Conservation (phyloP, 768 basidiomycete species). For the Termitomyces heimii region DNA sequence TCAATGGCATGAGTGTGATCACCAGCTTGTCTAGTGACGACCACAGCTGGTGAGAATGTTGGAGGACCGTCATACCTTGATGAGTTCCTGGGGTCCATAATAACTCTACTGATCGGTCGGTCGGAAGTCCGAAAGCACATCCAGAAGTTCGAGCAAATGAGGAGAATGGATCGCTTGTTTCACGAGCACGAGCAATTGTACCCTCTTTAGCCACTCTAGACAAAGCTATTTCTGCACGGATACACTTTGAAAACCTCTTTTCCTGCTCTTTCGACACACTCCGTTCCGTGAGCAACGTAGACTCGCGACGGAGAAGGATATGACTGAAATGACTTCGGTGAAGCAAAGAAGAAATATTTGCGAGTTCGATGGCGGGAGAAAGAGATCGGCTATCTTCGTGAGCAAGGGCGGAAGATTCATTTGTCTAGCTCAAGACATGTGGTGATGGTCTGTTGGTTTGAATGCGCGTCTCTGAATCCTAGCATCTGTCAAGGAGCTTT, state of each 20-base stretch:
- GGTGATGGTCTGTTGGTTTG: conserved; percentile 65
- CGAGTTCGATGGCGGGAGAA: conserved; percentile 78
- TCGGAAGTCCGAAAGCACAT: conserved; percentile 55
- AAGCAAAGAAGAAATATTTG: conserved; percentile 64
- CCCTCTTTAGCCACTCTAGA: conserved; percentile 91
- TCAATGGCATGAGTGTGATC: conserved; percentile 43
- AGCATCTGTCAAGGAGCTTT: conserved; percentile 34
- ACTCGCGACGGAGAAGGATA: conserved; percentile 84
- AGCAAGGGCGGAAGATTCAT: conserved; percentile 78
- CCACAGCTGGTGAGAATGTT: conserved; percentile 69
- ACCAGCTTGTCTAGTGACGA: conserved; percentile 43
- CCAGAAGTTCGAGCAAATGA: conserved; percentile 61
- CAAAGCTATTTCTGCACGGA: conserved; percentile 85
- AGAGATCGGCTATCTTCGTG: conserved; percentile 87
- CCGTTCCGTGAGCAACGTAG: conserved; percentile 83
- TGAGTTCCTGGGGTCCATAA: conserved; percentile 48
- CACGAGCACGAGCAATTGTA: conserved; percentile 55
- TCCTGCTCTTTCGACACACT: conserved; percentile 77
- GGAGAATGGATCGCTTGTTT: conserved; percentile 41
- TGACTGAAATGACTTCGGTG: conserved; percentile 65
- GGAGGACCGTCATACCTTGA: conserved; percentile 39
- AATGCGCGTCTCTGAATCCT: conserved; percentile 1
- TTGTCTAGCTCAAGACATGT: conserved; percentile 88
- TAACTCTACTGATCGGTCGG: conserved; percentile 57
- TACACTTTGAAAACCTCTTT: conserved; percentile 93